These are phyloP conservation scores for Testicularia cyperi DNA, from an alignment of 1,284 basidiomycete species.

Conservation along the genomic window DNA sequence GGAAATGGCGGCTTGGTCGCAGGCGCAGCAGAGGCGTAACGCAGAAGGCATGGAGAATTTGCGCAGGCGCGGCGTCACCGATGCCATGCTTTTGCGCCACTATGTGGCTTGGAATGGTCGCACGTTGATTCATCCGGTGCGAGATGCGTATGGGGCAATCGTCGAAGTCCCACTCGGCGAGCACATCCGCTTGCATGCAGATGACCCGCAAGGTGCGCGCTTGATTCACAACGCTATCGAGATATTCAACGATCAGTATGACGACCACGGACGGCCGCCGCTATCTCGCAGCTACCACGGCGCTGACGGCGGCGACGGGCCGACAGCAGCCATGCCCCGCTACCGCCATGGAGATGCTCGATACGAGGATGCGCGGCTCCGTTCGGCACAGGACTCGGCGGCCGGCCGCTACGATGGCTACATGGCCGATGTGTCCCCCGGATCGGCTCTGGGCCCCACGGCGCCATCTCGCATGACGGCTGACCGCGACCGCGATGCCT, in stretches of 20 bases:
- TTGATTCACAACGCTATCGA: constrained; percentile 36
- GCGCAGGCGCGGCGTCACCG: constrained; percentile 53
- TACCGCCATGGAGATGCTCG: too few relatives aligned
- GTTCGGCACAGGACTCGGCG: too few relatives aligned
- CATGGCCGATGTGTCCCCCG: too few relatives aligned
- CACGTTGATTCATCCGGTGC: constrained; percentile 48
- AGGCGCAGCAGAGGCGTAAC: constrained; percentile 39
- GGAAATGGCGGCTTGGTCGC: constrained; percentile 13
- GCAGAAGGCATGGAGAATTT: constrained; percentile 53
- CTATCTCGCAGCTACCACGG: too few relatives aligned
- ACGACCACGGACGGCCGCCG: too few relatives aligned
- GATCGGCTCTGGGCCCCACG: too few relatives aligned
- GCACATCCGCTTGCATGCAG: constrained; percentile 36
- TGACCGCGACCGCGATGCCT: too few relatives aligned
- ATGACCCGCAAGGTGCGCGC: constrained; percentile 49
- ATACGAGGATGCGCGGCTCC: too few relatives aligned
- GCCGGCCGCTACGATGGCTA: too few relatives aligned
- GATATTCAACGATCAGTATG: constrained; percentile 10
- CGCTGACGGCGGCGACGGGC: too few relatives aligned
- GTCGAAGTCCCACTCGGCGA: constrained; percentile 42
- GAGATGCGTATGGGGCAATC: constrained; percentile 13
- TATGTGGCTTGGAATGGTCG: constrained; percentile 56
- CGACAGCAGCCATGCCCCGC: too few relatives aligned
- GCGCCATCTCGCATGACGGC: too few relatives aligned
- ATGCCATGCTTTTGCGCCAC: constrained; percentile 54